These are phyloP conservation scores for Silene vulgaris DNA, from an alignment of 179 eudicot genomes.

Conservation along the genomic window DNA sequence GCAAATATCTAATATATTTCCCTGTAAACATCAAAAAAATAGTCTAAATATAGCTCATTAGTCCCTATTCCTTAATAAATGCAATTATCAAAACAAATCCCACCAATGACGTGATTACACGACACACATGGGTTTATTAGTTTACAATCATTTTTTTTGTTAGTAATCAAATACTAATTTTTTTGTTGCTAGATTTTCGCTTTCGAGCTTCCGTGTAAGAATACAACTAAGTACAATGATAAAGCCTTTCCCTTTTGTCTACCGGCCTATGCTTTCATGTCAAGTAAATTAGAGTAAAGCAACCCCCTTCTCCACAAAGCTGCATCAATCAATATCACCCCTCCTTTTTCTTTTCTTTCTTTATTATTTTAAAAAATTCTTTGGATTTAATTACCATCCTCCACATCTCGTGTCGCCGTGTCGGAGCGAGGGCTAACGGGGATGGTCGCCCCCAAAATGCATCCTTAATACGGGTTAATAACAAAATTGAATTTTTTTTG, in stretches of 20 bases:
- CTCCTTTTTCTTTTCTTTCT: constrained; percentile 10
- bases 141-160: constrained; percentile 39
- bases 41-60: constrained; percentile 26
- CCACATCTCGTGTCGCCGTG: constrained; percentile 14
- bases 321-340: constrained; percentile 23
- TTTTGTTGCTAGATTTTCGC: constrained; percentile 45
- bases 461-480: too few relatives aligned
- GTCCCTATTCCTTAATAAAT: constrained; percentile 11
- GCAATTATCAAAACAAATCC: constrained; percentile 11
- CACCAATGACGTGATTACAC: constrained; percentile 20
- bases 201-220: constrained; percentile 39
- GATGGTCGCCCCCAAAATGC: background rate
- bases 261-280: constrained; percentile 36
- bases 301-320: constrained; percentile 16
- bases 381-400: background rate
- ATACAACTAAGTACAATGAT: constrained; percentile 21
- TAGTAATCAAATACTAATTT: constrained; percentile 30
- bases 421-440: background rate
- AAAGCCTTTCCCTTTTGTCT: constrained; percentile 22
- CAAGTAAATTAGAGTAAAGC: constrained; percentile 30
- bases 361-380: background rate
- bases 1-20: constrained; percentile 17
- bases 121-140: background rate
- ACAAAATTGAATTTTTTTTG: background rate
- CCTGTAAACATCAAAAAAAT: constrained; percentile 23